Base-by-base conservation (phyloP, 108 stramenopile species). In the Fragilaria radians region DNA sequence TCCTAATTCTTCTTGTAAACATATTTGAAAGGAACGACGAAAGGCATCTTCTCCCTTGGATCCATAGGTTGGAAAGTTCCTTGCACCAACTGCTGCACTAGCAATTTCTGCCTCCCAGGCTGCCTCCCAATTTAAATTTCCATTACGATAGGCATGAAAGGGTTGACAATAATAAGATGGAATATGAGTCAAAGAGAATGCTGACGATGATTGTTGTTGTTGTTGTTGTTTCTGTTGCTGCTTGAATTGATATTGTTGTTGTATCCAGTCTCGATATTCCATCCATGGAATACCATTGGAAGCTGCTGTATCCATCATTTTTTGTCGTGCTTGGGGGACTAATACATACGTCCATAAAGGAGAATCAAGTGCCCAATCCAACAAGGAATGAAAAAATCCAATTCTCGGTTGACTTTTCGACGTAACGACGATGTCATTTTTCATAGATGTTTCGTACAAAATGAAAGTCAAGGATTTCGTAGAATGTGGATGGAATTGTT, bases 61-160 rank as follows among this genome's bases (percentile, higher is more conserved):
- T 30, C 81, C 79, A 64, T 71, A 78, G 46, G 64, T 45, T 24
- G 89, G 89, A 68, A 86, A 90, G 50, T 90, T 90, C 3, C 89
- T 50, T 17, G 89, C 85, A 3, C 89, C 89, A 19, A 90, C 77
- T 18, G 85, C 72, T 26, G 72, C 56, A 59, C 69, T 72, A 19
- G 85, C 89, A 34, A 90, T 61, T 70, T 90, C 89, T 52, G 77
- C 79, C 56, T 90, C 89, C 53, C 78, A 68, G 25, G 89, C 89
- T 28, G 89, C 80, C 46, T 86, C 83, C 69, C 82, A 86, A 22
- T 67, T 76, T 23, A 86, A 57, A 65, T 90, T 90, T 48, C 89
- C 89, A 1, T 82, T 65, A 5, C 74, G 62, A 56, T 90, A 90
- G 7, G 89, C 85, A 63, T 90, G 89, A 68, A 89, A 89, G 24